A percentile compares a stretch with the other conserved stretches of the same genome.
Evolutionary conservation across 257 asterid species (phyloP).

Genomic region (Parsonsia alboflavescens): DNA sequence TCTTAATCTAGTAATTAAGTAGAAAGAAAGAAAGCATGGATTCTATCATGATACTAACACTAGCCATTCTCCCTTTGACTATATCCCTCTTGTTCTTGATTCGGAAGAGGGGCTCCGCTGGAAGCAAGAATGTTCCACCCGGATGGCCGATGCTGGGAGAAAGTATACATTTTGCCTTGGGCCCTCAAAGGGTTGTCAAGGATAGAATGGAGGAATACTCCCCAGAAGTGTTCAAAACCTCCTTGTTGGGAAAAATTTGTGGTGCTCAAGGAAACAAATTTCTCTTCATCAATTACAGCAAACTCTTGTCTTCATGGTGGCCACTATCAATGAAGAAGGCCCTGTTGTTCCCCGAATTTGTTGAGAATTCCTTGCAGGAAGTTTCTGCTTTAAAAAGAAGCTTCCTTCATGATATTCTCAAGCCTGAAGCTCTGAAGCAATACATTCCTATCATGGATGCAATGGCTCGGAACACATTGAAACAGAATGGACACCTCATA

Average conservation of each 20-base stretch:
- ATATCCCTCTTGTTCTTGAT: background rate
- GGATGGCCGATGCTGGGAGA: slow-evolving; percentile 8
- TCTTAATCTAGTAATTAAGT: background rate
- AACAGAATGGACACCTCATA: slow-evolving; percentile 37
- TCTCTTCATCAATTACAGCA: slow-evolving; percentile 49
- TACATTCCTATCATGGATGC: slow-evolving; percentile 50
- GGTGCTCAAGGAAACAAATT: slow-evolving; percentile 71
- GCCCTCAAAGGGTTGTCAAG: background rate
- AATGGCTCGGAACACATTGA: slow-evolving; percentile 45
- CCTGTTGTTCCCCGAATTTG: slow-evolving; percentile 38
- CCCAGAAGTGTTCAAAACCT: slow-evolving; percentile 42
- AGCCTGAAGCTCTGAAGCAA: slow-evolving; percentile 45
- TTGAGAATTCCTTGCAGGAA: slow-evolving; percentile 35
- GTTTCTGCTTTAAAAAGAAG: slow-evolving; percentile 37
- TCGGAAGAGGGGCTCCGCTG: background rate
- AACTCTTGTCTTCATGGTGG: slow-evolving; percentile 62
- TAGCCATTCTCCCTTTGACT: background rate
- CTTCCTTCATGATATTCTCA: slow-evolving; percentile 41
- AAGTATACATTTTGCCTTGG: slow-evolving; percentile 4
- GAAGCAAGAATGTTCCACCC: background rate
- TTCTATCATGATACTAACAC: background rate
- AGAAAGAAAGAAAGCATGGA: background rate
- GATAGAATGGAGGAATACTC: slow-evolving; percentile 4
- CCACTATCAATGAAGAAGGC: slow-evolving; percentile 61
- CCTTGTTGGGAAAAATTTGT: slow-evolving; percentile 55